Evolutionary conservation across 2,329 filamentous ascomycete species (phyloP), one percentile per base, ranked within the genome.

Genomic region (Capronia americana): DNA sequence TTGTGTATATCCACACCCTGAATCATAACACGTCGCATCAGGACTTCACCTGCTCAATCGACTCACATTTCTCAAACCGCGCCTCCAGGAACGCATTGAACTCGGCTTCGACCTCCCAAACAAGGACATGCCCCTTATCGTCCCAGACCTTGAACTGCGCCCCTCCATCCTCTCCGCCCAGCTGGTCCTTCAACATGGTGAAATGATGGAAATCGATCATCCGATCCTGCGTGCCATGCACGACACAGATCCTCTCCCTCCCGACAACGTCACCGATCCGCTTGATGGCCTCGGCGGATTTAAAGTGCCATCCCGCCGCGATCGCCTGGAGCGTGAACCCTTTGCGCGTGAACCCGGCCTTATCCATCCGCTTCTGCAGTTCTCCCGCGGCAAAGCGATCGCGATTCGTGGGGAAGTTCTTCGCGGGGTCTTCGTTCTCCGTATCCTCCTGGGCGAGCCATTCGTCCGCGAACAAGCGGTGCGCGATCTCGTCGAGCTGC

Each of bases 381-480:
- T 96, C 92, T 71, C 90, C 87, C 0, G 93, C 92, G 28, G 90
- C 89, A 74, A 93, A 94, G 4, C 93, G 89, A 79, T 95, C 90
- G 65, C 88, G 92, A 75, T 94, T 95, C 60, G 84, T 92, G 4
- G 85, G 85, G 76, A 95, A 96, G 8, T 76, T 76, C 51, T 69
- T 65, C 20, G 48, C 41, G 3, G 74, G 67, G 23, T 69, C 69
- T 17, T 70, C 67, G 44, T 73, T 70, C 50, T 76, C 74, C 23
- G 68, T 69, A 56, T 76, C 70, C n/a, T 73, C 74, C 5, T 62
- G 57, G 24, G 64, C 53, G 30, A 76, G 69, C 84, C 88, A 96
- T 14, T 80, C 78, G 2, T 82, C 74, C 0, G 85, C 83, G 76
- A 94, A 96, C 61, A 94, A 81, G 69, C 88, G 86, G 12, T 78